phyloP scores from a whole-genome alignment of 2,329 filamentous ascomycete genomes.

The Tolypocladium paradoxum region DNA sequence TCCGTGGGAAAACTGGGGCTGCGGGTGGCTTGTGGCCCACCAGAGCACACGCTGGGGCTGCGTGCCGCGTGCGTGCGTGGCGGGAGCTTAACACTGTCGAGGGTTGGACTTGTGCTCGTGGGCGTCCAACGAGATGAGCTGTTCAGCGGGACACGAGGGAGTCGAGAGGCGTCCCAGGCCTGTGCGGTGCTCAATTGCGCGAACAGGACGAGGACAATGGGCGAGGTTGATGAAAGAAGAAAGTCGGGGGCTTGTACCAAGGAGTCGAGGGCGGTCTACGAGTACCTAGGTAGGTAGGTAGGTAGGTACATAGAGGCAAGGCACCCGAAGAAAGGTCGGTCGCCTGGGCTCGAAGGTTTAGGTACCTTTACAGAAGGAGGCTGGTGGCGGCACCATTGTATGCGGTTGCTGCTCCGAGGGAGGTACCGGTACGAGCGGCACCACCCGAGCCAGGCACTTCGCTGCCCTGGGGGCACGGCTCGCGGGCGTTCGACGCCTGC shows the following conservation, averaged over 20 bases:
- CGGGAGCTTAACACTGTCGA: background rate
- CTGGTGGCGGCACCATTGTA: background rate
- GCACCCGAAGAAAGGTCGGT: background rate
- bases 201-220: background rate
- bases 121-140: background rate
- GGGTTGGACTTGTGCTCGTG: background rate
- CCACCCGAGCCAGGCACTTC: background rate
- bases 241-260: background rate
- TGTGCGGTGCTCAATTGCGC: background rate
- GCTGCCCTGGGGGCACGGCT: background rate
- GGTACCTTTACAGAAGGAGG: background rate
- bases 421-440: background rate
- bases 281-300: too few species aligned
- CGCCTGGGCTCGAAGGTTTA: background rate
- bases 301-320: too few species aligned
- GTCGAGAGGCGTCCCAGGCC: background rate
- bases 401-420: conserved; percentile 1
- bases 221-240: background rate
- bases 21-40: conserved; percentile 1
- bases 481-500: background rate
- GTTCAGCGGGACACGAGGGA: background rate
- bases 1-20: conserved; percentile 7
- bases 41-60: too few species aligned
- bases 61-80: background rate
- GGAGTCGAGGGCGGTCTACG: background rate